These are phyloP conservation scores for Fusarium xyrophilum DNA, from an alignment of 2,329 filamentous ascomycete genomes.

Conservation along the genomic window DNA sequence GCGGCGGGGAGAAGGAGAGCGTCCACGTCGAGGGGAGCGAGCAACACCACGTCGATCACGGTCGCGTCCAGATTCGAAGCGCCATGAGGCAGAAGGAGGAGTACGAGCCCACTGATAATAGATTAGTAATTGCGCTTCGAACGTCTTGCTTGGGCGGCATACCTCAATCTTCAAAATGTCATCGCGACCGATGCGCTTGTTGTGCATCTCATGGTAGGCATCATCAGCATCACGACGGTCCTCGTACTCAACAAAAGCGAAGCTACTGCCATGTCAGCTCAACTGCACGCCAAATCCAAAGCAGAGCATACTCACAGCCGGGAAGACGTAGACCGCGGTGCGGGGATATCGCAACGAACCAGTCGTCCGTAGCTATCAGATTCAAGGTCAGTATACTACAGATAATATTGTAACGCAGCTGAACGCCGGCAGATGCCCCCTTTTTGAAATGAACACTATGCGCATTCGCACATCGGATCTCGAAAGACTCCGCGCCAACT, in stretches of 20 bases:
- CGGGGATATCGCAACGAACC: constrained; percentile 97
- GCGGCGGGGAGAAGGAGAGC: constrained; percentile 80
- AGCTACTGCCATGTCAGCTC: constrained; percentile 58
- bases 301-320: constrained; percentile 76
- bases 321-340: constrained; percentile 90
- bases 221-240: constrained; percentile 97
- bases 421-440: constrained; percentile 39
- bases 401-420: constrained; percentile 23
- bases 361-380: constrained; percentile 86
- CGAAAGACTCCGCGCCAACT: constrained; percentile 37
- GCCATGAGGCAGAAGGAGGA: constrained; percentile 96
- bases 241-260: constrained; percentile 99
- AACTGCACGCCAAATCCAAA: neutral
- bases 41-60: constrained; percentile 67
- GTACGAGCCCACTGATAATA: constrained; percentile 87
- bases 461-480: constrained; percentile 37
- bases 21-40: constrained; percentile 70
- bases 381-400: constrained; percentile 58
- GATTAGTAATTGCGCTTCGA: neutral
- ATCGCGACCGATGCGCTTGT: constrained; percentile 96
- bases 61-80: constrained; percentile 90
- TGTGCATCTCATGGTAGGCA: constrained; percentile 99
- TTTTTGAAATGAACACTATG: constrained; percentile 39
- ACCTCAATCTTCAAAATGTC: constrained; percentile 98
- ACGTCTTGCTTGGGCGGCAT: constrained; percentile 42